Evolutionary conservation across 2,329 filamentous ascomycete species (phyloP), one percentile per base, ranked within the genome.

Genomic region (Truncatella angustata): DNA sequence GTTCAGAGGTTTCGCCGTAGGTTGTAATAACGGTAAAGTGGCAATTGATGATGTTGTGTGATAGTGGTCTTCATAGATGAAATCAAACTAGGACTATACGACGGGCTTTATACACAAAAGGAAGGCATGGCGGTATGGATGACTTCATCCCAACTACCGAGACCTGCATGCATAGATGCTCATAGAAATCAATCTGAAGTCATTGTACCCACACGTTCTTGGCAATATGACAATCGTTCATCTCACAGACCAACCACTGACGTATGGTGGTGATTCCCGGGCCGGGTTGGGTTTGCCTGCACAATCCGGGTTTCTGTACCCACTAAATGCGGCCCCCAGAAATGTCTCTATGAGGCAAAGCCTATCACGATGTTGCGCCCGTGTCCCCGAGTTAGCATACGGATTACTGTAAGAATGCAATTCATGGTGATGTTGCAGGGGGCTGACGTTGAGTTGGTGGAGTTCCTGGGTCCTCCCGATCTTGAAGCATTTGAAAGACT

Each of bases 71-170:
- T 12, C 6, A 16, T 28, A 28, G 26, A 24, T 18, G 10, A 20
- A 28, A 30, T 44, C 2, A n/a, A 26, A 20, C 11, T 21, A 44
- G 12, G 40, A 18, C 11, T 26, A 18, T 26, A 7, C 11, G n/a
- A 44, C 21, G 40, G 24, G 11, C 43, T 46, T 30, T 46, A 46
- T 46, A 46, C 26, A 11, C 23, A 16, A 7, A 16, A n/a, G n/a
- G n/a, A n/a, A n/a, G n/a, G n/a, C n/a, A n/a, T n/a, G n/a, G n/a
- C n/a, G n/a, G n/a, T n/a, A n/a, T 5, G 43, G 5, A 46, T 46
- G 43, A 46, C 43, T 46, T 46, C 43, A 46, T 46, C 20, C 21
- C 21, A 12, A 44, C 23, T 23, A 34, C 26, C 30, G 28, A 46
- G 30, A 12, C 43, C 30, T 46, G 24, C 20, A 35, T 20, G 16